Conservation (phyloP, 2,329 filamentous ascomycete species). For the Phialophora verrucosa region DNA sequence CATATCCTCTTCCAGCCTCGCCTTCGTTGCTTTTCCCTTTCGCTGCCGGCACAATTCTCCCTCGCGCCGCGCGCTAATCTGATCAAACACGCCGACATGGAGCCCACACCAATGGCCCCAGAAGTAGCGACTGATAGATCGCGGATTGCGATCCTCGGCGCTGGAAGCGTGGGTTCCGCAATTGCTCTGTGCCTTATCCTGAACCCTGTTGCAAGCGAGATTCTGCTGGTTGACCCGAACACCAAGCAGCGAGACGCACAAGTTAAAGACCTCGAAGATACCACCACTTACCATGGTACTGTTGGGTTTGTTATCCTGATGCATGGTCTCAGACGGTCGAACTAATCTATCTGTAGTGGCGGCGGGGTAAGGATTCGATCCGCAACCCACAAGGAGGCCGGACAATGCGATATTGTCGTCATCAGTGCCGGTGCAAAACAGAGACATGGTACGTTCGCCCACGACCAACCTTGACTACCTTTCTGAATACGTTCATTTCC, state of each 20-base stretch:
- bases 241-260: slow-evolving; percentile 55
- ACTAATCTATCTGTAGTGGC: slow-evolving; percentile 17
- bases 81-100: too few relatives aligned
- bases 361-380: slow-evolving; percentile 30
- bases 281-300: slow-evolving; percentile 55
- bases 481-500: slow-evolving; percentile 9
- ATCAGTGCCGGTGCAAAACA: slow-evolving; percentile 62
- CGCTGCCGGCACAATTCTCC: too few relatives aligned
- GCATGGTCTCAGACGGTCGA: too few relatives aligned
- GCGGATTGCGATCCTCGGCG: slow-evolving; percentile 58
- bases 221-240: slow-evolving; percentile 62
- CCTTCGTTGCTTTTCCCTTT: too few relatives aligned
- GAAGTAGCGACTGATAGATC: slow-evolving; percentile 28
- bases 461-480: neutral
- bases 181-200: slow-evolving; percentile 60
- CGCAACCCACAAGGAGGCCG: slow-evolving; percentile 49
- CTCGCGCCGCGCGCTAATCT: too few relatives aligned
- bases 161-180: slow-evolving; percentile 58
- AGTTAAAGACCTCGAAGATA: slow-evolving; percentile 60
- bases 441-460: slow-evolving; percentile 40
- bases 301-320: slow-evolving; percentile 47
- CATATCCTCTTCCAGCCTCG: too few relatives aligned
- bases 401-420: slow-evolving; percentile 61
- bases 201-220: slow-evolving; percentile 56
- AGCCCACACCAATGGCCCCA: slow-evolving; percentile 7